Percentiles rank a stretch among this genome's conserved stretches.
Evolutionary conservation across 768 basidiomycete genomes (phyloP).

Genomic region (Cystobasidium tubakii): DNA sequence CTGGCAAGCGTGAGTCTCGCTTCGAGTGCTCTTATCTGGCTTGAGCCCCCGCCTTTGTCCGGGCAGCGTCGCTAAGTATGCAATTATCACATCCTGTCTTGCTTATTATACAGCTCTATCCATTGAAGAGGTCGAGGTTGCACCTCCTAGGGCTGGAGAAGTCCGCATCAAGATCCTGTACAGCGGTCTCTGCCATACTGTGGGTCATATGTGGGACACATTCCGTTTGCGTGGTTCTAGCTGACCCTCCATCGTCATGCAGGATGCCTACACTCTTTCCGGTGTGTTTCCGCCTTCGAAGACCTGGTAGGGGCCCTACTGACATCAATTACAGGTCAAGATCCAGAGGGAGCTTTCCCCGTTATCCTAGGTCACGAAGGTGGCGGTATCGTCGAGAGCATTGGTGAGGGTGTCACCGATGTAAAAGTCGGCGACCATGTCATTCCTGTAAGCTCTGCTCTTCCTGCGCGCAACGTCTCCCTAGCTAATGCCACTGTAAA

Average conservation of each 20-base stretch:
- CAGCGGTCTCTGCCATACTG: slow-evolving; percentile 94
- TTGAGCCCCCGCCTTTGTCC: neutral
- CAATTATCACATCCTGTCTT: neutral
- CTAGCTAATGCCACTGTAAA: neutral
- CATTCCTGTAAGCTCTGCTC: slow-evolving; percentile 64
- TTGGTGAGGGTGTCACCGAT: slow-evolving; percentile 87
- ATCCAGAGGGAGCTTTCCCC: slow-evolving; percentile 65
- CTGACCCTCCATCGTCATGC: neutral
- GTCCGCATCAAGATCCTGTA: slow-evolving; percentile 87
- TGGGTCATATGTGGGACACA: slow-evolving; percentile 39
- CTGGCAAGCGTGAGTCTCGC: slow-evolving; percentile 59
- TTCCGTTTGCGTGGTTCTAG: neutral
- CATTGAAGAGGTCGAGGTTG: slow-evolving; percentile 88
- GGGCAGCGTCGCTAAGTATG: neutral
- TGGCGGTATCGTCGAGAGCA: slow-evolving; percentile 88
- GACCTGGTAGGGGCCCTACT: neutral
- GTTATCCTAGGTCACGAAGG: slow-evolving; percentile 53
- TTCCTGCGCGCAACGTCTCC: neutral
- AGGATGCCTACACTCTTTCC: neutral
- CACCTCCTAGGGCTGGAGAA: slow-evolving; percentile 80
- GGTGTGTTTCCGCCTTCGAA: neutral
- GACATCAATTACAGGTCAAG: slow-evolving; percentile 46
- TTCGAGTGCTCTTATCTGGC: neutral
- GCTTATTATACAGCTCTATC: slow-evolving; percentile 54
- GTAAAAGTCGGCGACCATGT: slow-evolving; percentile 87